phyloP scores from a whole-genome alignment of 106 monocot species.

The Dendrobium nobile region DNA sequence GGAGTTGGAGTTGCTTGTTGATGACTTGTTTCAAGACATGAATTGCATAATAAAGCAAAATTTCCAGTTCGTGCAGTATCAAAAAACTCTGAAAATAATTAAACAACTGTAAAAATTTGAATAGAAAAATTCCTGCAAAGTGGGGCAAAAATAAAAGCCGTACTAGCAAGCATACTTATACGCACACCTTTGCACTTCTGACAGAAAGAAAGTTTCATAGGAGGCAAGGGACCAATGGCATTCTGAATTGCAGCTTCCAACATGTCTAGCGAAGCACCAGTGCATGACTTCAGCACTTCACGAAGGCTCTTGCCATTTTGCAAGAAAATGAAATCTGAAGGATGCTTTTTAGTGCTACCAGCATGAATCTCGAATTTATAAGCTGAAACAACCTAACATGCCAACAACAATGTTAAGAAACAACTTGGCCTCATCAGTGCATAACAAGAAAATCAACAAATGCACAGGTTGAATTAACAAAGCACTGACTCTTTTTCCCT shows the following conservation, averaged over 20 bases:
- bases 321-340: conserved; percentile 73
- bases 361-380: conserved; percentile 82
- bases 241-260: conserved; percentile 61
- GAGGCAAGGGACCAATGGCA: conserved; percentile 35
- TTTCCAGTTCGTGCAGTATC: conserved; percentile 24
- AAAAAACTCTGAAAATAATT: conserved; percentile 24
- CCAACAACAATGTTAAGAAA: not conserved
- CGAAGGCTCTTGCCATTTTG: conserved; percentile 78
- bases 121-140: conserved; percentile 1
- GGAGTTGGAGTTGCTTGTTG: conserved; percentile 10
- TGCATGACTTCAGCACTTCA: conserved; percentile 69
- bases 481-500: conserved; percentile 50
- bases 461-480: not conserved
- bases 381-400: conserved; percentile 63
- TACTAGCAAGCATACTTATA: not conserved
- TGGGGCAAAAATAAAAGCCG: not conserved
- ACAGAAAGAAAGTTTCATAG: conserved; percentile 24
- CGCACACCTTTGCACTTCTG: conserved; percentile 39
- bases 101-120: conserved; percentile 9
- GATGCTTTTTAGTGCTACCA: conserved; percentile 89
- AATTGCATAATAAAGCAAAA: conserved; percentile 47
- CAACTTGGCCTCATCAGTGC: conserved; percentile 7
- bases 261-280: conserved; percentile 49
- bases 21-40: conserved; percentile 32
- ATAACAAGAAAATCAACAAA: not conserved